phyloP scores from a whole-genome alignment of 176 grass and related monocot genomes.

The Aegilops tauschii region DNA sequence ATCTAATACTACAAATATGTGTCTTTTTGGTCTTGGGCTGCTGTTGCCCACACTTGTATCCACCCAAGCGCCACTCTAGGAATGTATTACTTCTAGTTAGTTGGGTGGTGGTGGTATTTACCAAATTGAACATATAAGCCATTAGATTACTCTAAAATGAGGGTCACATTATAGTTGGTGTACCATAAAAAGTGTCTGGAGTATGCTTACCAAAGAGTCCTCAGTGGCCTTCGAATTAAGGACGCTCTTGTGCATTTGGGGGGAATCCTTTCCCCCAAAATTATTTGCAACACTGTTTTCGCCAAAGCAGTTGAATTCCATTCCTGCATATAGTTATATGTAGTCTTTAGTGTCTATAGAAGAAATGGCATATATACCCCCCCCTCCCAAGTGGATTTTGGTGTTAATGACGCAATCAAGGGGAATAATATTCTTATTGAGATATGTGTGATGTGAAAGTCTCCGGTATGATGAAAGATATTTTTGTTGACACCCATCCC shows the following conservation, averaged over 20 bases:
- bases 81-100: too few species aligned
- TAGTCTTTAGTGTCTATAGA: too few species aligned
- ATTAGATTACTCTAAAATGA: neutral
- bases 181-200: neutral
- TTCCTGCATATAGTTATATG: conserved; percentile 33
- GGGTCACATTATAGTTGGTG: neutral
- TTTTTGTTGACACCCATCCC: too few species aligned
- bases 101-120: neutral
- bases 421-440: too few species aligned
- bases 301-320: conserved; percentile 60
- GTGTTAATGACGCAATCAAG: too few species aligned
- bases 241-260: conserved; percentile 57
- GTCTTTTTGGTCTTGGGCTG: too few species aligned
- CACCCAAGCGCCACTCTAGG: too few species aligned
- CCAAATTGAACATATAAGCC: neutral
- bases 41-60: neutral
- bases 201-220: conserved; percentile 63
- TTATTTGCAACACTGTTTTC: conserved; percentile 16
- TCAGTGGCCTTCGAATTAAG: conserved; percentile 71
- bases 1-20: too few species aligned
- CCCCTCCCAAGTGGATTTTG: too few species aligned
- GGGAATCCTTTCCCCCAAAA: conserved; percentile 56
- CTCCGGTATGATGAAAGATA: too few species aligned
- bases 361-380: too few species aligned
- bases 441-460: too few species aligned